Evolutionary conservation across 2,329 filamentous ascomycete species (phyloP), one percentile per base, ranked within the genome.

Genomic region (Annulohypoxylon truncatum): DNA sequence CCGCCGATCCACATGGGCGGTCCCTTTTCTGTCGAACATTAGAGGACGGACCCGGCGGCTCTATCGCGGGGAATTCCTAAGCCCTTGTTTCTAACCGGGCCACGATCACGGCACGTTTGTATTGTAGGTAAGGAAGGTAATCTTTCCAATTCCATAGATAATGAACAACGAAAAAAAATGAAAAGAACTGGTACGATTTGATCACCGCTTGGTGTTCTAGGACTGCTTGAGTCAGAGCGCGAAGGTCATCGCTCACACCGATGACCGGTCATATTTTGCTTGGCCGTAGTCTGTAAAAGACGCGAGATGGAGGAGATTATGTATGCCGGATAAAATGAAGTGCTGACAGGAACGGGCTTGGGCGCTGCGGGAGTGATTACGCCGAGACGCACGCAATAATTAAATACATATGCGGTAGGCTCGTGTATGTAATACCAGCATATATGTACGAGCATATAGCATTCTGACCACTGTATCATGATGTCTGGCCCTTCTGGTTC

Each of bases 51-150:
- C 56, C 62, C 33, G 55, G 69, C 74, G 74, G 74, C 72, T 76
- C 72, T 74, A 74, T 74, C 71, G 70, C 74, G 74, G 73, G 71
- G 72, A 73, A 72, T 75, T 73, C 56, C 40, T 55, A 62, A 24
- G 56, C 67, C 64, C 64, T 67, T 71, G 64, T 71, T 54, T 69
- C 61, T 69, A 28, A 60, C 47, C 47, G 57, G 65, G 26, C 40
- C 65, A 61, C 55, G 55, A 50, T 61, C 66, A 63, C 40, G 28
- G 28, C 60, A 59, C 44, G 40, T 61, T 47, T 20, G 24, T 33
- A 44, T 24, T 28, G 35, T 51, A 33, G 38, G 56, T 52, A 60
- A 38, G 51, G 60, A 57, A 64, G 54, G 62, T 56, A 46, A 52
- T 38, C 46, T 56, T 61, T 28, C 29, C 6, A 35, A n/a, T 35